Evolutionary conservation across 148 eudicot genomes (phyloP), one percentile per base, ranked within the genome.

Genomic region (Rhododendron molle): DNA sequence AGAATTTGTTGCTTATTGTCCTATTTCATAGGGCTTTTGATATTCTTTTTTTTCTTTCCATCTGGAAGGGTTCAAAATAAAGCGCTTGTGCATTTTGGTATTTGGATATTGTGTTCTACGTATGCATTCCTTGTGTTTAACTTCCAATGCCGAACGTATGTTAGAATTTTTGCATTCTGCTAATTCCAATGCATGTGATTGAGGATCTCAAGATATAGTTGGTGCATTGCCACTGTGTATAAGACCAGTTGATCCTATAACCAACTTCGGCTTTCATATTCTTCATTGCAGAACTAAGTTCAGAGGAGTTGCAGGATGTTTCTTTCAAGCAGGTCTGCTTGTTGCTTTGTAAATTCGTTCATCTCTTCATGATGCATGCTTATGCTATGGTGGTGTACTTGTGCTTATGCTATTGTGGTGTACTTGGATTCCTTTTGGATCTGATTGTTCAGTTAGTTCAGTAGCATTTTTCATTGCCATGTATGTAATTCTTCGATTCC

Each of bases 221-320:
- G 56, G 9, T 72, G 83, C 72, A 80, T 80, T 54, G 32, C 81
- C 81, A 44, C 44, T 47, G 15, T 18, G 84, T 44, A 60, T 62
- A 23, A 46, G 62, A 65, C 34, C 26, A 32, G 14, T 60, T 83
- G 32, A 60, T 60, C 77, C 69, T 13, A 60, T 38, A 34, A 54
- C 85, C 82, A 21, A 81, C 67, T n/a, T 83, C 47, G n/a, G 54
- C 30, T 58, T 60, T 26, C 13, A 11, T 47, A 44, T 54, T 81
- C 79, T 83, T 83, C 43, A 77, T 83, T 92, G 91, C 98, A 97
- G 99, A 93, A 77, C 81, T 97, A 87, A 90, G 94, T 82, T 91
- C 90, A 83, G 98, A 97, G 86, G 99, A 95, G 88, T 86, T 92
- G 5, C 94, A 95, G 88, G 99, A 97, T 90, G 95, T 97, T 87